Conservation (phyloP, 352 stramenopile species). For the Aphanomyces astaci region DNA sequence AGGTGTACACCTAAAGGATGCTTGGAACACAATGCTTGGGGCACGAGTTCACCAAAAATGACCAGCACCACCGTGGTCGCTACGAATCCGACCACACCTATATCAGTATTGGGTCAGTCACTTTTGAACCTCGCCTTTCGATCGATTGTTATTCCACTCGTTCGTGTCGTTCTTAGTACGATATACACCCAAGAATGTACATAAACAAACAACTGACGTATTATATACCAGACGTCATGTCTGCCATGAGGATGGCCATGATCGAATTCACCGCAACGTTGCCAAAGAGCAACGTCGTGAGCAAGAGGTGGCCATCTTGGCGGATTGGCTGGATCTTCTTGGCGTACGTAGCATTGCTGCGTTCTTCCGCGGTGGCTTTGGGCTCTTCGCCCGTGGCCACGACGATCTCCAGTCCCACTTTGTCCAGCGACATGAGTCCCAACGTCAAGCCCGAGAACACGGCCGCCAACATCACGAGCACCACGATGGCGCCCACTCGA, state of each 20-base stretch:
- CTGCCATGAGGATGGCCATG: conserved; percentile 95
- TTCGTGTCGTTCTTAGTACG: no score
- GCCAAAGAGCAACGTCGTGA: conserved; percentile 97
- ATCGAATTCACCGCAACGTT: conserved; percentile 97
- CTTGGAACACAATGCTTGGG: conserved; percentile 87
- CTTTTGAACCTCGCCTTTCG: no score
- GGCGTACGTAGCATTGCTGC: conserved; percentile 43
- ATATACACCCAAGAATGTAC: no score
- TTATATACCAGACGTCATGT: conserved; percentile 62
- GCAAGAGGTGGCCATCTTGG: conserved; percentile 91
- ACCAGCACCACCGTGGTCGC: conserved; percentile 92
- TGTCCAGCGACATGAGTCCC: conserved; percentile 95
- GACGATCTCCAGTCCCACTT: conserved; percentile 94
- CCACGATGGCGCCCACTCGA: conserved; percentile 36
- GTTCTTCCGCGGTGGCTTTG: conserved; percentile 52
- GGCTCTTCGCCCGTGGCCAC: conserved; percentile 81
- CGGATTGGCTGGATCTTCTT: conserved; percentile 83
- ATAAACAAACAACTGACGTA: neutral
- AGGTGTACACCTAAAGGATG: conserved; percentile 88
- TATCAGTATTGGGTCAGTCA: no score
- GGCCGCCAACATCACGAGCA: conserved; percentile 80
- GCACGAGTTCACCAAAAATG: conserved; percentile 92
- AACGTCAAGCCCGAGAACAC: conserved; percentile 94
- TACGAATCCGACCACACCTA: conserved; percentile 86
- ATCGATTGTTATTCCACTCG: conserved; percentile 21